Evolutionary conservation across 805 yeast species (phyloP).

Genomic region (Zygoascus bituminiphila): DNA sequence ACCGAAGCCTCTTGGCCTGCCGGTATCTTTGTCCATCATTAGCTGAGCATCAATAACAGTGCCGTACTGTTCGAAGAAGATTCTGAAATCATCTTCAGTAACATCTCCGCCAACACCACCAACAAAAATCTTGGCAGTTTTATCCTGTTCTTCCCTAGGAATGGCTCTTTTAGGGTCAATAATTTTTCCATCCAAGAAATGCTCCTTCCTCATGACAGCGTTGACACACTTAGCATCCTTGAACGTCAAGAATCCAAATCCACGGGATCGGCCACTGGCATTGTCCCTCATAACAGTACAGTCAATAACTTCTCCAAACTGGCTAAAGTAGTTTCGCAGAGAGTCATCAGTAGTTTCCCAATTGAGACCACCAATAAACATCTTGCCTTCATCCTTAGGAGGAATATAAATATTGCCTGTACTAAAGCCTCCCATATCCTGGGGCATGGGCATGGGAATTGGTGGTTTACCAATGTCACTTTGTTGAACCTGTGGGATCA

Average conservation of each 20-base stretch:
- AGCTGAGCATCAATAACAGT: slow-evolving; percentile 90
- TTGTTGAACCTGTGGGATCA: slow-evolving; percentile 1
- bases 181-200: slow-evolving; percentile 86
- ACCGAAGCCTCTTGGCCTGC: slow-evolving; percentile 95
- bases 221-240: slow-evolving; percentile 74
- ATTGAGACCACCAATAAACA: slow-evolving; percentile 94
- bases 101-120: slow-evolving; percentile 96
- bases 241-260: slow-evolving; percentile 91
- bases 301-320: slow-evolving; percentile 83
- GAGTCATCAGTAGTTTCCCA: slow-evolving; percentile 96
- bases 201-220: slow-evolving; percentile 77
- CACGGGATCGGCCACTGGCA: slow-evolving; percentile 81
- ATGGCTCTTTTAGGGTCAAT: slow-evolving; percentile 97
- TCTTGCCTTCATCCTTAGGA: slow-evolving; percentile 70
- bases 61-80: slow-evolving; percentile 81
- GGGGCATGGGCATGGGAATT: slow-evolving; percentile 5
- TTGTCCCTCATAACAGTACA: slow-evolving; percentile 89
- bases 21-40: slow-evolving; percentile 96
- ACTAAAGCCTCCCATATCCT: slow-evolving; percentile 17
- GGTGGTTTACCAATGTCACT: neutral
- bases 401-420: slow-evolving; percentile 40
- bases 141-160: slow-evolving; percentile 95
- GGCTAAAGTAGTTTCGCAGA: slow-evolving; percentile 68
- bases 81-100: slow-evolving; percentile 81
- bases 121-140: slow-evolving; percentile 92